Evolutionary conservation across 2,329 filamentous ascomycete genomes (phyloP).

Genomic region (Dryadomyces quercivorus): DNA sequence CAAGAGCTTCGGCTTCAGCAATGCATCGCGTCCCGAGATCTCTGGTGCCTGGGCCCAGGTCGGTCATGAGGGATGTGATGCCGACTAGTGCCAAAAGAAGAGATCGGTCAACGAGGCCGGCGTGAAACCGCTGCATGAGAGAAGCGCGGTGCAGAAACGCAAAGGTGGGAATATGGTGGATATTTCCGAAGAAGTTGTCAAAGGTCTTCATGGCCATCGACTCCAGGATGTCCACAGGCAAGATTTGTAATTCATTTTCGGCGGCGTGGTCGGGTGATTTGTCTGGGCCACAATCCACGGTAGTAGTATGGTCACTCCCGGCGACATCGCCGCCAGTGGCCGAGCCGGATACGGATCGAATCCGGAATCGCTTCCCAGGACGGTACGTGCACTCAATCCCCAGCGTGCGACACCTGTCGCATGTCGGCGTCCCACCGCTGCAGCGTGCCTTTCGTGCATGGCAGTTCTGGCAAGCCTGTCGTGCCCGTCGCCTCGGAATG

Average conservation of each 20-base stretch:
- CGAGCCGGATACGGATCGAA: slow-evolving; percentile 5
- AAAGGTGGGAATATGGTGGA: slow-evolving; percentile 47
- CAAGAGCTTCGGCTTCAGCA: slow-evolving; percentile 39
- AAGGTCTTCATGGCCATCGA: slow-evolving; percentile 39
- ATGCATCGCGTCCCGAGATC: slow-evolving; percentile 42
- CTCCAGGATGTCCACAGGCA: slow-evolving; percentile 27
- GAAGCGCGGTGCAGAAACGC: slow-evolving; percentile 47
- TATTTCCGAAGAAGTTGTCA: slow-evolving; percentile 44
- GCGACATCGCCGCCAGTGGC: slow-evolving; percentile 3
- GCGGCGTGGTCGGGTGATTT: not conserved
- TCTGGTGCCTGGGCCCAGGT: slow-evolving; percentile 36
- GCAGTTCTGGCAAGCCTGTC: slow-evolving; percentile 44
- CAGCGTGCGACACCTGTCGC: slow-evolving; percentile 38
- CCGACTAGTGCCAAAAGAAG: slow-evolving; percentile 42
- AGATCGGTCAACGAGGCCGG: slow-evolving; percentile 41
- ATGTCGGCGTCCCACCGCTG: slow-evolving; percentile 43
- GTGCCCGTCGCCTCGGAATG: slow-evolving; percentile 39
- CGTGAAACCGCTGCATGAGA: slow-evolving; percentile 46
- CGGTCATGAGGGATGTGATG: slow-evolving; percentile 42
- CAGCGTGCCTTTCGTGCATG: slow-evolving; percentile 47
- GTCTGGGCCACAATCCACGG: not conserved
- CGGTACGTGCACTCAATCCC: slow-evolving; percentile 45
- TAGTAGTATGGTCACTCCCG: not conserved
- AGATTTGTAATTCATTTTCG: not conserved
- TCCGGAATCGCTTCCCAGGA: slow-evolving; percentile 28